Conservation (phyloP, 2,329 filamentous ascomycete genomes). For the Knoxdaviesia proteae region DNA sequence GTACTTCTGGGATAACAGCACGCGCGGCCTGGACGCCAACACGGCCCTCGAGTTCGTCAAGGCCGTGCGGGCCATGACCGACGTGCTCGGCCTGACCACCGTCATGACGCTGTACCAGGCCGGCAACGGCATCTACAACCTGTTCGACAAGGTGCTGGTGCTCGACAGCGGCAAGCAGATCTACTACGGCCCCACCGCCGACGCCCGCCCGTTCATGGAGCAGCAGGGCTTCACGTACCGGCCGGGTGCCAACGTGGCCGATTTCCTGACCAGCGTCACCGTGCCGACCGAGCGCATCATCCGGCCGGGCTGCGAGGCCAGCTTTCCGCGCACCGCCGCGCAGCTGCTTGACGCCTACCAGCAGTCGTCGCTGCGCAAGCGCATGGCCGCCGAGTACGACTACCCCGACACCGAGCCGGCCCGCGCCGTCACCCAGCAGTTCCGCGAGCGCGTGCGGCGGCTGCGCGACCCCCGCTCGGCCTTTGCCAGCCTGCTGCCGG, state of each 20-base stretch:
- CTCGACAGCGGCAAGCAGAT: conserved; percentile 45
- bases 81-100: conserved; percentile 35
- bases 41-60: conserved; percentile 42
- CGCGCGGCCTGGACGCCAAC: conserved; percentile 42
- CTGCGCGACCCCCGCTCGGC: conserved; percentile 28
- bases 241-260: conserved; percentile 40
- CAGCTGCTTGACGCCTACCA: conserved; percentile 28
- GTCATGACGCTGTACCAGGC: conserved; percentile 51
- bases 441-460: conserved; percentile 26
- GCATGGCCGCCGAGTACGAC: conserved; percentile 33
- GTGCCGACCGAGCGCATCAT: conserved; percentile 49
- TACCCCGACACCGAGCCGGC: conserved; percentile 31
- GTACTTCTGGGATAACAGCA: conserved; percentile 48
- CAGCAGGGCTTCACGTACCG: conserved; percentile 39
- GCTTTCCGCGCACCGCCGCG: conserved; percentile 22
- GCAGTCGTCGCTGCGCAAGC: conserved; percentile 23
- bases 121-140: conserved; percentile 46
- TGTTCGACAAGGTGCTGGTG: conserved; percentile 51
- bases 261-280: conserved; percentile 45
- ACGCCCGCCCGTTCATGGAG: conserved; percentile 45
- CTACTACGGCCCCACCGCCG: conserved; percentile 38
- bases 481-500: conserved; percentile 15
- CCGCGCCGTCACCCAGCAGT: conserved; percentile 26
- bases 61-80: conserved; percentile 41
- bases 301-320: conserved; percentile 15